Evolutionary conservation across 179 eudicot genomes (phyloP).

Genomic region (Silene coronaria): DNA sequence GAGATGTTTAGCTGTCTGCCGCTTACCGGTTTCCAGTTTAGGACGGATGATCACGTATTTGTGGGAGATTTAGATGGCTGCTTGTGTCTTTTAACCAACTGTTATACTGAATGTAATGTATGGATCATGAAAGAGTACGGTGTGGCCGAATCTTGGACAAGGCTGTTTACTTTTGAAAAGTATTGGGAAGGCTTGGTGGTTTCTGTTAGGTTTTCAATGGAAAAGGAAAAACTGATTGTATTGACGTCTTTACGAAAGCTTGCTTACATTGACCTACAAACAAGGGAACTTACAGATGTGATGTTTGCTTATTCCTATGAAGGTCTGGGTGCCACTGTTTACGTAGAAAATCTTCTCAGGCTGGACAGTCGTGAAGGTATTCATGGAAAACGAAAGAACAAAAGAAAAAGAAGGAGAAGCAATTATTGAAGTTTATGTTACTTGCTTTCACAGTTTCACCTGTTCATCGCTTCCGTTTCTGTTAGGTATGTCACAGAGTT

Average conservation of each 20-base stretch:
- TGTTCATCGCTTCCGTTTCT: no score
- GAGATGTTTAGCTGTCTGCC: slow-evolving; percentile 19
- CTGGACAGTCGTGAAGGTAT: not conserved
- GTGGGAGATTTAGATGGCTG: slow-evolving; percentile 15
- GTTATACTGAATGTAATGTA: not conserved
- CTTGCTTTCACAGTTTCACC: no score
- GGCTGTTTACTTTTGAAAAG: not conserved
- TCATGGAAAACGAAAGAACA: not conserved
- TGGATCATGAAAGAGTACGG: slow-evolving; percentile 28
- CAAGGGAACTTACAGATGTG: not conserved
- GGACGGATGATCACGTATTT: not conserved
- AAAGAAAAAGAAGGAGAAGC: not conserved
- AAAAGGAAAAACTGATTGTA: slow-evolving; percentile 2
- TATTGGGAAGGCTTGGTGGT: not conserved
- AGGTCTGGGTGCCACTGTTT: slow-evolving; percentile 5
- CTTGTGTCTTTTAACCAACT: slow-evolving; percentile 11
- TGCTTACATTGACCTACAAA: slow-evolving; percentile 10
- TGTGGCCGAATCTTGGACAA: slow-evolving; percentile 14
- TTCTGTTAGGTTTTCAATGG: not conserved
- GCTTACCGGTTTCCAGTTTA: not conserved
- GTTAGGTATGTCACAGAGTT: no score
- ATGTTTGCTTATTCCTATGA: not conserved
- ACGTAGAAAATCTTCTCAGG: slow-evolving; percentile 12
- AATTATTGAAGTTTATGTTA: no score
- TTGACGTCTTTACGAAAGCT: not conserved